phyloP scores from a whole-genome alignment of 768 basidiomycete species.

The Phaffia tasmanica region DNA sequence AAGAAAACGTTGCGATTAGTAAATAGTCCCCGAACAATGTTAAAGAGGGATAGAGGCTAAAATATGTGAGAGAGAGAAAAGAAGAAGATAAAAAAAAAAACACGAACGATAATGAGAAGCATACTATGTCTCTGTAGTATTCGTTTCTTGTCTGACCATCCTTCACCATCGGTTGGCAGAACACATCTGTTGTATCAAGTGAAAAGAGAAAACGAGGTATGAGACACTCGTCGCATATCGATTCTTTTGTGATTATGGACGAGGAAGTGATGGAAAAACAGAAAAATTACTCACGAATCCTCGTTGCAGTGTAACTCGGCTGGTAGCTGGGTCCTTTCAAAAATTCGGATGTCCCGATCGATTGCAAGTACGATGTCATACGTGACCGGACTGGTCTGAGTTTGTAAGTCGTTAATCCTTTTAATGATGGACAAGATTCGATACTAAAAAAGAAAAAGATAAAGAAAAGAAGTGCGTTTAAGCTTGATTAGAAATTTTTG shows the following conservation, averaged over 20 bases:
- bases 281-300: constrained; percentile 4
- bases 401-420: constrained; percentile 21
- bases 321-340: constrained; percentile 6
- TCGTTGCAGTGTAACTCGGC: constrained; percentile 18
- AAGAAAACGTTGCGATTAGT: no score
- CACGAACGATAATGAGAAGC: constrained; percentile 17
- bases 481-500: neutral
- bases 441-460: constrained; percentile 5
- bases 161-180: constrained; percentile 22
- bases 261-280: neutral
- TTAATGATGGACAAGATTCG: constrained; percentile 9
- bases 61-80: neutral
- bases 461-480: neutral
- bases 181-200: constrained; percentile 10
- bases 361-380: constrained; percentile 15
- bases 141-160: constrained; percentile 14
- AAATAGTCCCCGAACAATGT: no score
- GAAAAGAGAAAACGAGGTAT: neutral
- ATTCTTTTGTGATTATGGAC: neutral
- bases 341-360: constrained; percentile 20
- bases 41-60: no score
- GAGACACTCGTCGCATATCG: no score
- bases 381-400: constrained; percentile 3
- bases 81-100: neutral
- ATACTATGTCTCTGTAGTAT: constrained; percentile 22